Base-by-base conservation (phyloP, 1,284 basidiomycete species). In the Pterula multifida region DNA sequence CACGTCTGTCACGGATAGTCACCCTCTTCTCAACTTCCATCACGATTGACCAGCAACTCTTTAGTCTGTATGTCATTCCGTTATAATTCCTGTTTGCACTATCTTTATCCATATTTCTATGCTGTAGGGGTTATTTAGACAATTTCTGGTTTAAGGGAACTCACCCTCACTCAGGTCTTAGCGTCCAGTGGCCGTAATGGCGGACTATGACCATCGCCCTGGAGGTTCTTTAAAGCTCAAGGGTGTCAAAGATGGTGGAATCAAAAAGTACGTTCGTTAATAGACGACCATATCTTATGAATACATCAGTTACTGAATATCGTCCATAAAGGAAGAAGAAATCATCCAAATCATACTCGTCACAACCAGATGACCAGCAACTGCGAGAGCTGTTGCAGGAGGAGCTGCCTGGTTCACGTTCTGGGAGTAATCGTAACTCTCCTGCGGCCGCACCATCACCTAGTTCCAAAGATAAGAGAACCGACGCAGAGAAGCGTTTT, bases 171-270 rank as follows among this genome's bases (percentile, higher is more conserved):
- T 24, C 13, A 47, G 45, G 45, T 28, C 22, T 12, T 22, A 47
- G 22, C 19, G 23, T n/a, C 12, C 15, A 23, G 23, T 50, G 44
- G 47, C 54, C 53, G 55, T 56, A 59, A 86, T 88, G 81, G 78
- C 80, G 57, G 90, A 90, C 65, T 95, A 95, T 68, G 80, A 89
- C 68, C 75, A 87, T 66, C 81, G 81, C 61, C 82, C 90, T 45
- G 87, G 90, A 45, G 91, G 92, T 60, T 81, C 86, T 56, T 81
- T 95, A 63, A 95, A 93, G 68, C 76, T 95, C 64, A 95, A 94
- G 68, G 82, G 88, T 46, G 79, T 83, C 32, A 73, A 70, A 32
- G 84, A 85, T 55, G 85, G 85, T 51, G 85, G 81, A 2, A 71
- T 83, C 50, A 90, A 92, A 64, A 93, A 92, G 90, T 91, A 61